Evolutionary conservation across 768 basidiomycete species (phyloP).

Genomic region (Phaeolepiota aurea): DNA sequence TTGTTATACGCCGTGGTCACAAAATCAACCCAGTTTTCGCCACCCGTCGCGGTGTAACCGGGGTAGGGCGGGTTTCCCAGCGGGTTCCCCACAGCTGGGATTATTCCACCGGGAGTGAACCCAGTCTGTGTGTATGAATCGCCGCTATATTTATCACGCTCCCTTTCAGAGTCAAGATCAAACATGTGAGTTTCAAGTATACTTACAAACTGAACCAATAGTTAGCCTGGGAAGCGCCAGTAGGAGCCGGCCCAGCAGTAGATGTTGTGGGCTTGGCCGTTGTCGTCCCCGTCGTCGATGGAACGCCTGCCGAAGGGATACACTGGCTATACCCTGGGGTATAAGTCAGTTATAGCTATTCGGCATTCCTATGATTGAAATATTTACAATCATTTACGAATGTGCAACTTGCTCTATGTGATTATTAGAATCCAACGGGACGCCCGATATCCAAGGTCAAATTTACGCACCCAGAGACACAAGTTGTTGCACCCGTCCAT

Average conservation of each 20-base stretch:
- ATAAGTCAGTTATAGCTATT: neutral
- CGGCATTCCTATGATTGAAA: neutral
- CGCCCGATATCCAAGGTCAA: neutral
- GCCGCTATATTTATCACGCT: slow-evolving; percentile 24
- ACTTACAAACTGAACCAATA: slow-evolving; percentile 56
- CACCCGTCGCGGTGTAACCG: slow-evolving; percentile 44
- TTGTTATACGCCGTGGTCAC: slow-evolving; percentile 44
- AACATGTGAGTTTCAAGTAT: neutral
- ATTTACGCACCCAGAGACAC: slow-evolving; percentile 25
- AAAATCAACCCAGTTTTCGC: slow-evolving; percentile 54
- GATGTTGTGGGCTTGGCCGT: slow-evolving; percentile 3
- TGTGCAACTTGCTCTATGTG: slow-evolving; percentile 16
- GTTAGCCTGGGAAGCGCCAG: slow-evolving; percentile 14
- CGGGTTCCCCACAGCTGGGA: slow-evolving; percentile 37
- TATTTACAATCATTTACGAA: slow-evolving; percentile 21
- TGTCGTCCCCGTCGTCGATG: neutral
- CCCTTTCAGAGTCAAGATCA: neutral
- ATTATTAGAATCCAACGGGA: slow-evolving; percentile 5
- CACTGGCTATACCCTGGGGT: slow-evolving; percentile 32
- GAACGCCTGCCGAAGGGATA: slow-evolving; percentile 15
- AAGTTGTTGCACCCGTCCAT: slow-evolving; percentile 34
- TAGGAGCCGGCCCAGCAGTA: slow-evolving; percentile 3
- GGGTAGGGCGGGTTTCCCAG: slow-evolving; percentile 47
- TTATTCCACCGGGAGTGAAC: slow-evolving; percentile 29
- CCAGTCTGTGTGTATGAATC: slow-evolving; percentile 56